Conservation (phyloP, 306 rosid species). For the Abrus precatorius region DNA sequence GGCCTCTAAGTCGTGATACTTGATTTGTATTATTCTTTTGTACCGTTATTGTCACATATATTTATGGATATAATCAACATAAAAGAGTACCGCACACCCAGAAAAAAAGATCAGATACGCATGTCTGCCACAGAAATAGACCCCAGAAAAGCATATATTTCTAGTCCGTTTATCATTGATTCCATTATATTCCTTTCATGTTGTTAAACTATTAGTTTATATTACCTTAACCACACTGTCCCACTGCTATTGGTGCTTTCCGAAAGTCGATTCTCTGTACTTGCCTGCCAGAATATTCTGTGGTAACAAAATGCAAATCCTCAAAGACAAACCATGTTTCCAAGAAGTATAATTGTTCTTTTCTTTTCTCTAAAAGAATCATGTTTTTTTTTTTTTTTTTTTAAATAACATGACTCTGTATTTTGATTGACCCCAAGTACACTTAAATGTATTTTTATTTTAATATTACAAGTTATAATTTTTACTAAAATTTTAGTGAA, state of each 20-base stretch:
- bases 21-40: conserved; percentile 17
- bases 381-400: background rate
- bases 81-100: background rate
- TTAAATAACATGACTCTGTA: background rate
- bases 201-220: background rate
- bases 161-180: background rate
- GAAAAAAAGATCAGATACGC: conserved; percentile 7
- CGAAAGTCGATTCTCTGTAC: background rate
- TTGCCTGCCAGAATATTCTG: conserved; percentile 20
- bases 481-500: too few relatives aligned
- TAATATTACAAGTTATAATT: too few relatives aligned
- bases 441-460: too few relatives aligned
- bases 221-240: background rate
- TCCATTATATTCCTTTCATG: background rate
- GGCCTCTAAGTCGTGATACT: background rate
- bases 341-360: background rate
- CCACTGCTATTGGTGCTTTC: background rate
- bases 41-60: background rate
- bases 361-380: too few relatives aligned
- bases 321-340: background rate
- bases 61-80: background rate
- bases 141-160: background rate
- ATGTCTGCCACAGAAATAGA: conserved; percentile 19
- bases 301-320: background rate
- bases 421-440: background rate